Base-by-base conservation (phyloP, 108 stramenopile genomes). In the Skeletonema costatum region DNA sequence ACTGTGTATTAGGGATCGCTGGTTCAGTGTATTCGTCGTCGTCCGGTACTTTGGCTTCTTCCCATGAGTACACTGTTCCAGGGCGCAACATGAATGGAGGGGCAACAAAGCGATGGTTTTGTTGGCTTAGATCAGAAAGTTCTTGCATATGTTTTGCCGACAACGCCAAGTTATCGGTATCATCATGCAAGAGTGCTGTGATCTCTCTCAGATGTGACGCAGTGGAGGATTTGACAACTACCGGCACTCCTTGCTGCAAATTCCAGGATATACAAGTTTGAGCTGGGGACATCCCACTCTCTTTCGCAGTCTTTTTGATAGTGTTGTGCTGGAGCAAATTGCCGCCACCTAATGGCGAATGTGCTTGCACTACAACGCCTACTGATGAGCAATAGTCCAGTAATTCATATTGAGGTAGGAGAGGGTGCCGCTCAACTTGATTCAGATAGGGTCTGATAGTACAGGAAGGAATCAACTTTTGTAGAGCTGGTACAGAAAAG, bases 361-460 rank as follows among this genome's bases (percentile, higher is more conserved):
- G 90, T 4, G 90, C 88, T 64, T 89, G 90, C 25, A 91, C 46
- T 16, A 71, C 39, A 67, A 97, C 90, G 46, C 73, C 87, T 36
- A 87, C 70, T 11, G 68, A 76, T 16, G 64, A 10, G 71, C 96
- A 96, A 82, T 86, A 92, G 16, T 91, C 90, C 11, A 92, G 25
- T 33, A 94, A 69, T 11, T 82, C 76, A 19, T 58, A 64, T 73
- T 93, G 92, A 29, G 92, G 81, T 38, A 91, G 58, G 30, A 93
- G 73, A 35, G 91, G 92, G 60, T 97, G 94, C 19, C 91, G 80
- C 66, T 97, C 96, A 32, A 97, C 83, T 83, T 97, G 96, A 70
- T 95, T 93, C 3, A 94, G 74, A 2, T 84, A 35, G 14, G 96
- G 93, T 12, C 61, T 73, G n/a, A 90, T 78, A 19, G 56, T 29